These are phyloP conservation scores for Cytospora piceicola DNA, from an alignment of 2,329 filamentous ascomycete species.

Conservation along the genomic window DNA sequence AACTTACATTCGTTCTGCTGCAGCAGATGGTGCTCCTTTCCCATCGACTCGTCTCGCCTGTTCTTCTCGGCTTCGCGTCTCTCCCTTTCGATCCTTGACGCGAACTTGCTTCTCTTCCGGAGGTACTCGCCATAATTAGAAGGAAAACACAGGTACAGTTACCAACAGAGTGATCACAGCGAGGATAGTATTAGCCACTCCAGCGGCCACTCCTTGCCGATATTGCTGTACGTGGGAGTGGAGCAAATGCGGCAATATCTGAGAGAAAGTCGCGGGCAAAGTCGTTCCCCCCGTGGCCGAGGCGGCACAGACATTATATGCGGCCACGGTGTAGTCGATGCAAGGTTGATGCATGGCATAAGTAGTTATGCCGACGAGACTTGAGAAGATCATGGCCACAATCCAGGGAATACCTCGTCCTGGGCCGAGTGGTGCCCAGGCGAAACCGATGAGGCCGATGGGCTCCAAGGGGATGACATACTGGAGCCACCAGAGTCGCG, in stretches of 20 bases:
- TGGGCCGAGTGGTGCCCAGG: constrained; percentile 60
- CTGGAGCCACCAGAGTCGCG: constrained; percentile 62
- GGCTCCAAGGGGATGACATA: constrained; percentile 62
- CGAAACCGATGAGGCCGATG: constrained; percentile 65
- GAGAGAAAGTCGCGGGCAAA: constrained; percentile 68
- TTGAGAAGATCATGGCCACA: constrained; percentile 61
- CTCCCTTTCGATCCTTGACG: constrained; percentile 40
- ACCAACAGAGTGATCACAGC: constrained; percentile 54
- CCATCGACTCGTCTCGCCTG: neutral
- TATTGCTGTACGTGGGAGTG: constrained; percentile 56
- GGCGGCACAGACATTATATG: constrained; percentile 68
- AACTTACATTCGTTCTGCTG: neutral
- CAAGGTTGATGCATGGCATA: constrained; percentile 67
- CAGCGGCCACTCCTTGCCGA: constrained; percentile 48
- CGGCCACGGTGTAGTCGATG: constrained; percentile 70
- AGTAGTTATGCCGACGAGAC: constrained; percentile 66
- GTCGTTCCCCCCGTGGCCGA: constrained; percentile 65
- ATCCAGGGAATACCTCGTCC: constrained; percentile 60
- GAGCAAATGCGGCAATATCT: constrained; percentile 66
- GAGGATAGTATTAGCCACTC: constrained; percentile 59
- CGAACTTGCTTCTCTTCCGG: constrained; percentile 55
- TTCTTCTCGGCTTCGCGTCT: constrained; percentile 10
- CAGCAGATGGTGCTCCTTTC: neutral
- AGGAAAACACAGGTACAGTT: constrained; percentile 56
- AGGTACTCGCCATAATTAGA: constrained; percentile 61